phyloP scores from a whole-genome alignment of 2,329 filamentous ascomycete genomes.

The Helicocarpus griseus region DNA sequence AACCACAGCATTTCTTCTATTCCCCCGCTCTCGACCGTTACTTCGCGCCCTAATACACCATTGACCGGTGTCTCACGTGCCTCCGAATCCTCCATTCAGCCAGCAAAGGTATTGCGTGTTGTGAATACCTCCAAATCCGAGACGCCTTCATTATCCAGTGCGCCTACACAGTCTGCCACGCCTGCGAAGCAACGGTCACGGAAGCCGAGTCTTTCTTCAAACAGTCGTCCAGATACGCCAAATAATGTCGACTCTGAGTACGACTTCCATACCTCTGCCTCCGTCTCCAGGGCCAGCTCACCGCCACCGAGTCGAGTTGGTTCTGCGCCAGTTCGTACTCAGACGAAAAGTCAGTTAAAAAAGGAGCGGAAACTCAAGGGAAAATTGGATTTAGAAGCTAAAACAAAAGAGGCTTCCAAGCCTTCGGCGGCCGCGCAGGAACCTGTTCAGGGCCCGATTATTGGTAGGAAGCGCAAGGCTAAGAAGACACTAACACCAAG shows the following conservation, averaged over 20 bases:
- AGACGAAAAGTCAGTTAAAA: conserved; percentile 54
- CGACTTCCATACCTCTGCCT: conserved; percentile 48
- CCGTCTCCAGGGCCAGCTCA: conserved; percentile 51
- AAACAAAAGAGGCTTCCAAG: conserved; percentile 31
- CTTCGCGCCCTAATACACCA: conserved; percentile 42
- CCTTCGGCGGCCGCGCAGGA: conserved; percentile 36
- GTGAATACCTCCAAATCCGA: conserved; percentile 48
- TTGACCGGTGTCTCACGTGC: conserved; percentile 27
- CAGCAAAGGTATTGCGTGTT: conserved; percentile 46
- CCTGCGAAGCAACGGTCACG: conserved; percentile 24
- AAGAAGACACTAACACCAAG: conserved; percentile 32
- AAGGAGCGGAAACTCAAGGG: conserved; percentile 47
- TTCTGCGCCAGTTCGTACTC: conserved; percentile 48
- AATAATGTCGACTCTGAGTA: conserved; percentile 51
- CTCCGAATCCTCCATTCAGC: conserved; percentile 31
- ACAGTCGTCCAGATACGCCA: conserved; percentile 51
- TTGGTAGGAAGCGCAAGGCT: conserved; percentile 53
- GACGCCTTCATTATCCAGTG: conserved; percentile 16
- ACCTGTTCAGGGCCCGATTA: conserved; percentile 49
- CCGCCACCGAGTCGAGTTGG: conserved; percentile 46
- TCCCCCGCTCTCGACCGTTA: conserved; percentile 19
- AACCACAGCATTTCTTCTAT: conserved; percentile 14
- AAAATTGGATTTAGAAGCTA: conserved; percentile 35
- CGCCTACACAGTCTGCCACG: conserved; percentile 22
- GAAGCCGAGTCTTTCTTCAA: conserved; percentile 41